These are phyloP conservation scores for Chytriomyces sp. DNA, from an alignment of 192 early-diverging fungal genomes.

Conservation along the genomic window DNA sequence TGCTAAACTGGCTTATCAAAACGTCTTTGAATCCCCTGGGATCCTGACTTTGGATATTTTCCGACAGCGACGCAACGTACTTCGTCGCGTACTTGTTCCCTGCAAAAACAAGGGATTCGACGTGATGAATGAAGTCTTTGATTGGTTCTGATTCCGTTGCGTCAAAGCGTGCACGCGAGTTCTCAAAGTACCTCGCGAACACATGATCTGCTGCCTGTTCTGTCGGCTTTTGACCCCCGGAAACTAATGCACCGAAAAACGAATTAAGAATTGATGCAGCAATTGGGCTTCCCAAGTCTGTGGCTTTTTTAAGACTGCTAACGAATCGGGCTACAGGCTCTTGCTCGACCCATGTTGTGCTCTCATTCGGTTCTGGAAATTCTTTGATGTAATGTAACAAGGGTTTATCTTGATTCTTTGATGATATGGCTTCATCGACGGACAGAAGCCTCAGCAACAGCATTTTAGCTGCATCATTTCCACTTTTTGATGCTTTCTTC, in stretches of 20 bases:
- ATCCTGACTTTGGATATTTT: too few relatives aligned
- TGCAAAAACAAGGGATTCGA: background rate
- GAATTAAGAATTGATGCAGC: background rate
- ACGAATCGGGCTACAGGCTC: conserved; percentile 13
- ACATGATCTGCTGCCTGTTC: conserved; percentile 2
- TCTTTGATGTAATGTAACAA: background rate
- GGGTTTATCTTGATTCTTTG: background rate
- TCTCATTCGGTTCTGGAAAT: background rate
- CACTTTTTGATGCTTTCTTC: background rate
- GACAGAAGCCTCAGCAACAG: background rate
- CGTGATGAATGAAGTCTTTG: background rate
- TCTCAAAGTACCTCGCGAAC: conserved; percentile 5
- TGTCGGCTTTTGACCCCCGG: background rate
- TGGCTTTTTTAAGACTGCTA: background rate
- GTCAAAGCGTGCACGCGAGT: too few relatives aligned
- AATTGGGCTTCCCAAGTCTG: background rate
- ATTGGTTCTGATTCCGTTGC: background rate
- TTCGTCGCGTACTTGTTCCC: background rate
- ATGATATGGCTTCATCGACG: background rate
- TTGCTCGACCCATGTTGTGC: background rate
- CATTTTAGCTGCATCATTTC: background rate
- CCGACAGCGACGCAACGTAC: background rate
- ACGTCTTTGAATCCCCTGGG: background rate
- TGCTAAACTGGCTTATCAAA: background rate
- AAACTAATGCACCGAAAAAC: conserved; percentile 10